Evolutionary conservation across 345 rosid genomes (phyloP).

Genomic region (Eutrema yunnanense): DNA sequence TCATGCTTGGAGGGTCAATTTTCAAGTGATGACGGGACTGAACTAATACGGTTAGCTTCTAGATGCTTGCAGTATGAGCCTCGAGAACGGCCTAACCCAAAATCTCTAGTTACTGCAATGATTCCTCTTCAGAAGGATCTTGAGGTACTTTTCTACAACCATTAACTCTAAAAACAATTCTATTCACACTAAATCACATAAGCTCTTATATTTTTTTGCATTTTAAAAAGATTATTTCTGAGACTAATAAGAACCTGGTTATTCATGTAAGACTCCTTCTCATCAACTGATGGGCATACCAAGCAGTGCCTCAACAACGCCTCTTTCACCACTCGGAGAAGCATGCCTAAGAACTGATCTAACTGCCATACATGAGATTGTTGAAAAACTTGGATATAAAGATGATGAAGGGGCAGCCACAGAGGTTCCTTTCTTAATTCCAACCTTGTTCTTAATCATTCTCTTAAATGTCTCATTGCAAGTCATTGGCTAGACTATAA

Average conservation of each 20-base stretch:
- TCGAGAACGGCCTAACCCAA: slow-evolving; percentile 83
- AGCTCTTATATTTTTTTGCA: neutral
- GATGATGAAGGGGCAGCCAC: slow-evolving; percentile 85
- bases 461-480: neutral
- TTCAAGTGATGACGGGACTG: slow-evolving; percentile 77
- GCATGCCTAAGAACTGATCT: slow-evolving; percentile 88
- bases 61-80: slow-evolving; percentile 93
- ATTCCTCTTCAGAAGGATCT: slow-evolving; percentile 81
- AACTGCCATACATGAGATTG: slow-evolving; percentile 72
- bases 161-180: neutral
- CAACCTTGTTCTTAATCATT: neutral
- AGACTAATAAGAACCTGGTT: slow-evolving; percentile 15
- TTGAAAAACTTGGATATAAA: slow-evolving; percentile 70
- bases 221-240: neutral
- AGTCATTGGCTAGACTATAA: neutral
- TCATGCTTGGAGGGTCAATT: slow-evolving; percentile 95
- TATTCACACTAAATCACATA: neutral
- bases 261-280: slow-evolving; percentile 67
- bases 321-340: slow-evolving; percentile 80
- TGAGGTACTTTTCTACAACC: slow-evolving; percentile 45
- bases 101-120: slow-evolving; percentile 66
- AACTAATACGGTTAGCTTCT: slow-evolving; percentile 85
- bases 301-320: slow-evolving; percentile 45
- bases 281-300: slow-evolving; percentile 79
- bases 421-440: slow-evolving; percentile 49